Conservation (phyloP, 1,139 yeast genomes). For the Taphrina pruni region DNA sequence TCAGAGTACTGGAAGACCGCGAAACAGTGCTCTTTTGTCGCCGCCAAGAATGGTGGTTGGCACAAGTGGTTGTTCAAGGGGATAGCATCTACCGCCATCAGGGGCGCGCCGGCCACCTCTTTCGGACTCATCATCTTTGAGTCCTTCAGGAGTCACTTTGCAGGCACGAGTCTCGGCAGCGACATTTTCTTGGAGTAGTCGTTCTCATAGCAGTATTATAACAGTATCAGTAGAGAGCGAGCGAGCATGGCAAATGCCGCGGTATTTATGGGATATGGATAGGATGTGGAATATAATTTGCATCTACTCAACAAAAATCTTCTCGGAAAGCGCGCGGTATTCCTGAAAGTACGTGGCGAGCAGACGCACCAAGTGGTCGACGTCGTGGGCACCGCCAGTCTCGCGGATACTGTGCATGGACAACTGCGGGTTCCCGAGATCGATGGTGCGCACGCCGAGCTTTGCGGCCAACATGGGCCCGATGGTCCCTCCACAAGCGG, state of each 20-base stretch:
- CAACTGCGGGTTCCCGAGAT: slow-evolving; percentile 90
- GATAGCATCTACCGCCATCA: slow-evolving; percentile 69
- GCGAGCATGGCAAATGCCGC: not conserved
- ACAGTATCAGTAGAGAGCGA: too few species aligned
- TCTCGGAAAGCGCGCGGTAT: slow-evolving; percentile 42
- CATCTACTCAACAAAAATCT: slow-evolving; percentile 44
- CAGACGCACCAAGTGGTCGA: slow-evolving; percentile 44
- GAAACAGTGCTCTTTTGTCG: slow-evolving; percentile 43
- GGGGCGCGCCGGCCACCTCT: slow-evolving; percentile 85
- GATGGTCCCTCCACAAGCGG: slow-evolving; percentile 95
- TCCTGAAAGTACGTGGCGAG: slow-evolving; percentile 43
- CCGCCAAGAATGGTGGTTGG: slow-evolving; percentile 44
- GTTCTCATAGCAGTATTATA: too few species aligned
- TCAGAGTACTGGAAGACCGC: slow-evolving; percentile 47
- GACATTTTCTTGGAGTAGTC: slow-evolving; percentile 28
- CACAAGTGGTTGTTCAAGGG: slow-evolving; percentile 75
- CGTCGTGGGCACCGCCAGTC: slow-evolving; percentile 71
- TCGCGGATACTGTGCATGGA: slow-evolving; percentile 97
- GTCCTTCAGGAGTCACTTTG: slow-evolving; percentile 65
- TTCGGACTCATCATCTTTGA: slow-evolving; percentile 85
- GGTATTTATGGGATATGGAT: too few species aligned
- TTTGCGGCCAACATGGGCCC: slow-evolving; percentile 92
- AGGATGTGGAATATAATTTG: too few species aligned
- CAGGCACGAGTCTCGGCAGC: slow-evolving; percentile 25
- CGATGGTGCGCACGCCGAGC: slow-evolving; percentile 86